These are phyloP conservation scores for Boechera retrofracta DNA, from an alignment of 345 rosid genomes.

Conservation along the genomic window DNA sequence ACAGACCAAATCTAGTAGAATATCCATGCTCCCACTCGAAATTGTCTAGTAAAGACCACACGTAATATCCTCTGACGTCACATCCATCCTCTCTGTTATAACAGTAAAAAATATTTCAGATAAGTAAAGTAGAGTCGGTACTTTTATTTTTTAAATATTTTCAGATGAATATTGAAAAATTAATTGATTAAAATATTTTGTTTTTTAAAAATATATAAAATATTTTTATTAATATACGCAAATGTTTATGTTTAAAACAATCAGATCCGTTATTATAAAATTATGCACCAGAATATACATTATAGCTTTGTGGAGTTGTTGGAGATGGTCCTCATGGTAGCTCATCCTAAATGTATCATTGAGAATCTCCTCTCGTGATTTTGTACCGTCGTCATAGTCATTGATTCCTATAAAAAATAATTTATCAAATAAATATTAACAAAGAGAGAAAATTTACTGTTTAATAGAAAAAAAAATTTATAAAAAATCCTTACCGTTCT, in stretches of 20 bases:
- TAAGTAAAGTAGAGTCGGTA: neutral
- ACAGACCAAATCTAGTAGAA: conserved; percentile 44
- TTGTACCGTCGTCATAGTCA: conserved; percentile 29
- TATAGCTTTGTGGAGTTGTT: conserved; percentile 44
- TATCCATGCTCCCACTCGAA: conserved; percentile 56
- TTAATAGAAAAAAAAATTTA: neutral
- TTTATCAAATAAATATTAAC: neutral
- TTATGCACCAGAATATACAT: conserved; percentile 13
- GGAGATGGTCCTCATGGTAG: conserved; percentile 36
- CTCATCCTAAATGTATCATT: conserved; percentile 37
- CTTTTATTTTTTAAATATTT: no score
- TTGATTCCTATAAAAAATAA: neutral
- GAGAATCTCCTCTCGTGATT: conserved; percentile 34
- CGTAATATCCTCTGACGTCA: conserved; percentile 48
- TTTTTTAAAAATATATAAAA: no score
- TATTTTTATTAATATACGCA: neutral
- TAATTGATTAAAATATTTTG: no score
- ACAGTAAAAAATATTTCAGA: neutral
- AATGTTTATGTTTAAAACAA: neutral
- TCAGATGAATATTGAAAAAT: no score
- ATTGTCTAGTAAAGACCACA: conserved; percentile 53
- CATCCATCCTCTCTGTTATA: conserved; percentile 46
- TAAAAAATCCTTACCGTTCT: conserved; percentile 47
- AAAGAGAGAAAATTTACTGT: neutral
- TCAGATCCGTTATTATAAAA: neutral